Base-by-base conservation (phyloP, 2,329 filamentous ascomycete species). In the Fusarium stilboides region DNA sequence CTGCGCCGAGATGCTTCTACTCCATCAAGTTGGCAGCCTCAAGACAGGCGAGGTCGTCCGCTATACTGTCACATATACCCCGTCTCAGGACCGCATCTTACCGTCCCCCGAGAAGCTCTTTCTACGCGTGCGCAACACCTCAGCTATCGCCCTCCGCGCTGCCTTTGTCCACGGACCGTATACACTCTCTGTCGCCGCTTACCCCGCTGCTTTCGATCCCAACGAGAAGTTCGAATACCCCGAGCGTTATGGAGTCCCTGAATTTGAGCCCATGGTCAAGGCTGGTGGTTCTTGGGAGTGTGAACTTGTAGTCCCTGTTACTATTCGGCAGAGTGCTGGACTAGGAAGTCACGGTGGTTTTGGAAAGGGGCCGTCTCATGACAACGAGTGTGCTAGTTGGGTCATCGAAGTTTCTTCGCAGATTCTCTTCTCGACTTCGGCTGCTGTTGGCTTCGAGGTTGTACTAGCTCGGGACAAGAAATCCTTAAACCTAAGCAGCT, bases 81-180 rank as follows among this genome's bases (percentile, higher is more conserved):
- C 96, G 6, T 91, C 91, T 39, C 87, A 90, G 75, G 96, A 98
- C 80, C 93, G 93, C 72, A 97, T 98, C 77, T 87, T 97, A 5
- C 96, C 96, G 6, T 91, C 93, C 6, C 95, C 95, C 28, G 84
- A 91, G 69, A 86, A 89, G 73, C 88, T 99, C 37, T 89, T 93
- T 80, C 88, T 99, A 45, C 94, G 93, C 73, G 90, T 99, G 78
- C 95, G 93, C 78, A 99, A 99, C 80, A 94, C 93, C 12, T 96
- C 92, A 39, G 92, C 93, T 59, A 93, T 97, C 69, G 93, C 96
- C 17, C 85, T 98, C 39, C 93, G 96, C 76, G 96, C 96, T 55
- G 96, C 96, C 58, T 99, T 98, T 78, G 91, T 99, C 55, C 96
- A 98, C 81, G 96, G 96, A 0, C 96, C 96, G 2, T 99, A 99